Evolutionary conservation across 306 rosid genomes (phyloP).

Genomic region (Crotalaria pallida): DNA sequence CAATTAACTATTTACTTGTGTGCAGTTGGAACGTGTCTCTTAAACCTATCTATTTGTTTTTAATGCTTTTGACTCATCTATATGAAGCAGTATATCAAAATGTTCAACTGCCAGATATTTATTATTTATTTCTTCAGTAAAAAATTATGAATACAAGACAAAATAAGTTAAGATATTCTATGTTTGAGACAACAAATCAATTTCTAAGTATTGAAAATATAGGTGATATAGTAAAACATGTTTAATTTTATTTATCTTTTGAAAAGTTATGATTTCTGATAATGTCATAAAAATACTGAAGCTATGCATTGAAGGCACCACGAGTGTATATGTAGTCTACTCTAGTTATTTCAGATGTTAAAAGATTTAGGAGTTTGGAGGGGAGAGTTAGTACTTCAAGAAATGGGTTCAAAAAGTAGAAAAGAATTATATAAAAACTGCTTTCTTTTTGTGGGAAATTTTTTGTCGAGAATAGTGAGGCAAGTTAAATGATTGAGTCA

Average conservation of each 20-base stretch:
- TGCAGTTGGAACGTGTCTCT: background rate
- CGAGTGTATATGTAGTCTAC: background rate
- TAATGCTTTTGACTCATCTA: background rate
- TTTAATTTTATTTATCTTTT: background rate
- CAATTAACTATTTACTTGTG: background rate
- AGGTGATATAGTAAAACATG: background rate
- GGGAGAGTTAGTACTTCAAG: background rate
- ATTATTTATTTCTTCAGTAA: background rate
- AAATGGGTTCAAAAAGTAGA: background rate
- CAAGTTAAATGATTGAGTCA: constrained; percentile 14
- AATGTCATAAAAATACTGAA: background rate
- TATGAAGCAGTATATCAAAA: background rate
- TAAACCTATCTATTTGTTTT: background rate
- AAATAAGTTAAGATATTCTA: background rate
- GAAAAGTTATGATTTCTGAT: background rate
- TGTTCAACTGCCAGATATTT: background rate
- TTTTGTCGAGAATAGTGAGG: background rate
- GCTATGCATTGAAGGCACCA: background rate
- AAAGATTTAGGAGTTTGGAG: background rate
- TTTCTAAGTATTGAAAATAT: background rate
- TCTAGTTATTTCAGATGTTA: background rate
- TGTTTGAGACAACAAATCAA: background rate
- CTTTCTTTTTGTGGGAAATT: background rate
- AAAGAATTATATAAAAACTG: background rate
- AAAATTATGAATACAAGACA: background rate